Evolutionary conservation across 1,284 basidiomycete genomes (phyloP).

Genomic region (Moniliella sp.): DNA sequence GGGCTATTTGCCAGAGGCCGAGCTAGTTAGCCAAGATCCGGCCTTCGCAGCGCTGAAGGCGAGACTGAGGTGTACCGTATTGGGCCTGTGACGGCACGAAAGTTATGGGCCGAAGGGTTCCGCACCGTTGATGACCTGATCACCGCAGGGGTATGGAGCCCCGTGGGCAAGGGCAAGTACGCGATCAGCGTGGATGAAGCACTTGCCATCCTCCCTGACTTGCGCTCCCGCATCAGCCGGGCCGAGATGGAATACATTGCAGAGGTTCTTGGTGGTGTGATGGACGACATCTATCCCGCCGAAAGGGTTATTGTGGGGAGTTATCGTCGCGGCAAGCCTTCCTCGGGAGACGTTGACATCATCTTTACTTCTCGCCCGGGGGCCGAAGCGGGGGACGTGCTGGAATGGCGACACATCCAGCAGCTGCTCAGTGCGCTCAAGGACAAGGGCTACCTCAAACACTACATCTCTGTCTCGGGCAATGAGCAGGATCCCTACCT

Average conservation of each 20-base stretch:
- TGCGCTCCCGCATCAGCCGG: slow-evolving; percentile 8
- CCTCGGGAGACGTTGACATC: slow-evolving; percentile 15
- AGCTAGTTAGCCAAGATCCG: slow-evolving; percentile 13
- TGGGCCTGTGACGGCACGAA: slow-evolving; percentile 15
- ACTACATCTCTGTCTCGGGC: background rate
- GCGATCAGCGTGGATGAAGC: slow-evolving; percentile 4
- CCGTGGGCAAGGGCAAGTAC: slow-evolving; percentile 1
- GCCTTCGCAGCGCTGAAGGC: slow-evolving; percentile 12
- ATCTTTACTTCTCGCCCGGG: slow-evolving; percentile 8
- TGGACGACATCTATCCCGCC: slow-evolving; percentile 2
- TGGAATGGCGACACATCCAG: background rate
- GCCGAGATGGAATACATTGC: slow-evolving; percentile 11
- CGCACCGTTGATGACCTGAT: slow-evolving; percentile 17
- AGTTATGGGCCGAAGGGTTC: slow-evolving; percentile 19
- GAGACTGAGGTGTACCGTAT: slow-evolving; percentile 23
- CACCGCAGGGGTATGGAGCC: background rate
- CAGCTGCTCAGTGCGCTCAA: background rate
- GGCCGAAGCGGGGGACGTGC: background rate
- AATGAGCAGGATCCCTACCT: too few relatives aligned
- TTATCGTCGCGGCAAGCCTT: slow-evolving; percentile 12
- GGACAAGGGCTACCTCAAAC: background rate
- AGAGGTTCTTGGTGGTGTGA: slow-evolving; percentile 2
- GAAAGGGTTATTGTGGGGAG: slow-evolving; percentile 15
- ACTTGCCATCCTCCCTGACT: slow-evolving; percentile 12
- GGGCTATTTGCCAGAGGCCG: slow-evolving; percentile 16